phyloP scores from a whole-genome alignment of 495 filamentous ascomycete species.

The Aspergillus haitiensis region DNA sequence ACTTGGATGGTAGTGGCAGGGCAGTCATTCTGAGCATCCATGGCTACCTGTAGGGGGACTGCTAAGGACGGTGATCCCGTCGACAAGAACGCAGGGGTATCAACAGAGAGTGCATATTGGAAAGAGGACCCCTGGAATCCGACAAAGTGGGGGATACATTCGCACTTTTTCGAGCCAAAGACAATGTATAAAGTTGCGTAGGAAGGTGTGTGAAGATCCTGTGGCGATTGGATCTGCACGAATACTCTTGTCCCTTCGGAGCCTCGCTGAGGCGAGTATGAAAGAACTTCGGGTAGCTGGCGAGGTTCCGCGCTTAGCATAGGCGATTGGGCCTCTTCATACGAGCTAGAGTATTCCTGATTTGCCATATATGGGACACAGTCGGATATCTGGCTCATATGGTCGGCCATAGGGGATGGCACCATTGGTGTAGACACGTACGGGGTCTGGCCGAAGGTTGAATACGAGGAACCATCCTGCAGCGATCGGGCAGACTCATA shows the following conservation, averaged over 20 bases:
- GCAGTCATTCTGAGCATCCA: conserved; percentile 66
- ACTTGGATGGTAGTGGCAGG: conserved; percentile 63
- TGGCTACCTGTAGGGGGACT: conserved; percentile 70
- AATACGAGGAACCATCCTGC: conserved; percentile 48
- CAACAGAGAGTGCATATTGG: conserved; percentile 69
- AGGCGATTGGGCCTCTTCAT: conserved; percentile 46
- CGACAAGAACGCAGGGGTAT: conserved; percentile 67
- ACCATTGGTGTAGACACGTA: conserved; percentile 49
- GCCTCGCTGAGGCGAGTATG: conserved; percentile 67
- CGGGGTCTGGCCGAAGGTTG: conserved; percentile 43
- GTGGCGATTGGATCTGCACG: conserved; percentile 71
- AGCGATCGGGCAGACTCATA: conserved; percentile 47
- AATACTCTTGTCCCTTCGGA: conserved; percentile 65
- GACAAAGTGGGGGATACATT: conserved; percentile 61
- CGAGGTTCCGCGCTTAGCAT: conserved; percentile 35
- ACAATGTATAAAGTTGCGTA: conserved; percentile 62
- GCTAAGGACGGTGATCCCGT: conserved; percentile 66
- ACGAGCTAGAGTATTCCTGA: conserved; percentile 45
- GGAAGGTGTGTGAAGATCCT: conserved; percentile 63
- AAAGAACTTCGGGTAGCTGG: conserved; percentile 59
- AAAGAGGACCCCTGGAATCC: conserved; percentile 57
- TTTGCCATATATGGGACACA: conserved; percentile 46
- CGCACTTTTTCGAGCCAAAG: conserved; percentile 71
- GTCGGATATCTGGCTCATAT: conserved; percentile 47
- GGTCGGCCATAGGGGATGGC: conserved; percentile 48